Evolutionary conservation across 345 rosid genomes (phyloP).

Genomic region (Ricinus communis): DNA sequence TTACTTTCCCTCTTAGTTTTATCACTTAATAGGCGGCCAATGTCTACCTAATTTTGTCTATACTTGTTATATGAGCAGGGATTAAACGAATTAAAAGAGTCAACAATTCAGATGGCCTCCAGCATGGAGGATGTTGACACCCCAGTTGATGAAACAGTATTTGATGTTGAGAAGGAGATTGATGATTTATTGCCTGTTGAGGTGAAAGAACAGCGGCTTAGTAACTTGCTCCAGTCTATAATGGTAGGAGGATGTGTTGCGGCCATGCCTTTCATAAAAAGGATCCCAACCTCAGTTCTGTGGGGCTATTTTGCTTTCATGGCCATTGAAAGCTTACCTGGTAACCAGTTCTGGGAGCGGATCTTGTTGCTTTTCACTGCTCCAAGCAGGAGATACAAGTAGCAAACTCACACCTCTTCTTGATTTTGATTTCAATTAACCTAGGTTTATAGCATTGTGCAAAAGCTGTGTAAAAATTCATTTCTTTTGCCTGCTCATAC

Average conservation of each 20-base stretch:
- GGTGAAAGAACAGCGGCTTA: conserved; percentile 33
- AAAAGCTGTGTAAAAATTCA: no score
- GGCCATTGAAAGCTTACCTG: conserved; percentile 38
- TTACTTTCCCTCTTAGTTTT: not conserved
- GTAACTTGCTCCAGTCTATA: conserved; percentile 31
- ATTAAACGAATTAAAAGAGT: conserved; percentile 24
- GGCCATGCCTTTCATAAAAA: conserved; percentile 33
- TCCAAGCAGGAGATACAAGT: conserved; percentile 36
- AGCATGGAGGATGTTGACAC: conserved; percentile 12
- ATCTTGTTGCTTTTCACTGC: conserved; percentile 32
- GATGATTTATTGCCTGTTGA: conserved; percentile 30
- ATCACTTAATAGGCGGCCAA: not conserved
- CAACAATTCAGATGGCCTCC: conserved; percentile 25
- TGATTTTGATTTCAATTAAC: no score
- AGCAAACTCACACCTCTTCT: conserved; percentile 4
- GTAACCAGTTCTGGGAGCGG: conserved; percentile 38
- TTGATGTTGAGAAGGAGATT: conserved; percentile 33
- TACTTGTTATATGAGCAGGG: conserved; percentile 12
- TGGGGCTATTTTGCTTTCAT: conserved; percentile 39
- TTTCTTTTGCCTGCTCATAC: not conserved
- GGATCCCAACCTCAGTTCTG: conserved; percentile 33
- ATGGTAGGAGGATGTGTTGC: conserved; percentile 28
- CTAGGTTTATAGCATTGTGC: not conserved
- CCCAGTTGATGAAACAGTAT: conserved; percentile 21
- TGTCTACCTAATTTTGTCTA: not conserved